Evolutionary conservation across 164 flowering plant genomes (phyloP).

Genomic region (Aristolochia californica): DNA sequence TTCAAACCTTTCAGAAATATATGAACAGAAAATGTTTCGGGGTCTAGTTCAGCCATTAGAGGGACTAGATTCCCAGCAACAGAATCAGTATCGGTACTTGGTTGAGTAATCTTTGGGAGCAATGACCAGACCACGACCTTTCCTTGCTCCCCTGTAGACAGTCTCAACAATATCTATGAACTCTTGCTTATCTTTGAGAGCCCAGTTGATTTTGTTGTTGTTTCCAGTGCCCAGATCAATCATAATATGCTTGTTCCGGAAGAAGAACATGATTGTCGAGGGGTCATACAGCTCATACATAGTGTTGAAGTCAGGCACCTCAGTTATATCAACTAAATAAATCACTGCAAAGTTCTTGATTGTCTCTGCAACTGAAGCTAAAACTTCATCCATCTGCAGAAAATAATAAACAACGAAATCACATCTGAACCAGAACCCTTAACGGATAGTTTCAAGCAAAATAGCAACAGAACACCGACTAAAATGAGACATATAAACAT

Average conservation of each 20-base stretch:
- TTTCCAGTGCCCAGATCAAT: constrained; percentile 93
- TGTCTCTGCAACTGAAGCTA: constrained; percentile 90
- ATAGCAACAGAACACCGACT: too few relatives aligned
- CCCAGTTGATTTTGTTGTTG: constrained; percentile 98
- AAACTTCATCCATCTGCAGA: constrained; percentile 85
- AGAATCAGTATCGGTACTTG: constrained; percentile 71
- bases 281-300: constrained; percentile 96
- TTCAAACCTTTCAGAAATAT: too few relatives aligned
- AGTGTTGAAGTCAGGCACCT: constrained; percentile 94
- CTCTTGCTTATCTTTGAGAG: constrained; percentile 92
- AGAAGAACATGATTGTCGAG: constrained; percentile 89
- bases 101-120: constrained; percentile 96
- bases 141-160: constrained; percentile 86
- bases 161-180: constrained; percentile 92
- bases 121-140: constrained; percentile 91
- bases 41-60: too few relatives aligned
- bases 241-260: constrained; percentile 96
- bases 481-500: too few relatives aligned
- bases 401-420: not conserved
- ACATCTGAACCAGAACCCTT: too few relatives aligned
- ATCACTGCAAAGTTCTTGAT: constrained; percentile 88
- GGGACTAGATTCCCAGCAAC: not conserved
- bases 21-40: too few relatives aligned
- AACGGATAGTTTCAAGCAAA: too few relatives aligned
- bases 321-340: constrained; percentile 83